Evolutionary conservation across 257 asterid genomes (phyloP), one percentile per base, ranked within the genome.

Genomic region (Nicotiana obtusifolia): DNA sequence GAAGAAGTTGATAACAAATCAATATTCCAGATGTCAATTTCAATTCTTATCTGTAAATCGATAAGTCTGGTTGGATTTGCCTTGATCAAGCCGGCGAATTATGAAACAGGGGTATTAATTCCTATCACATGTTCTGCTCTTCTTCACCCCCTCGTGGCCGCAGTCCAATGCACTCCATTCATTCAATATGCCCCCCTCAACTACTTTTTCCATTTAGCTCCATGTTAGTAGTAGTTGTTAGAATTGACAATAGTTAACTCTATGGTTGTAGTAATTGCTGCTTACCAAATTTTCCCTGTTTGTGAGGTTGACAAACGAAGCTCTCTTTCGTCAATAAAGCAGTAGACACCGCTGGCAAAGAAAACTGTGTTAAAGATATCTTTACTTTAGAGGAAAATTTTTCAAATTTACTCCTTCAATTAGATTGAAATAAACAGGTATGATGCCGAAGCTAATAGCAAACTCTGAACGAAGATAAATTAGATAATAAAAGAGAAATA

Each of bases 61-160:
- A 1, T 7, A 2, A 19, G 35, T 54, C 22, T 22, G 9, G 28
- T 64, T 64, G 71, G 19, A 28, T 64, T 64, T 64, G 41, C 28
- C 2, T 22, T 68, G 30, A 35, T 67, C 76, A 19, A 47, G 54
- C 37, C 78, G 64, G 54, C 62, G 44, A 47, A 16, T n/a, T 7
- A 13, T 10, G 24, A 28, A 35, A 49, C 37, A 20, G 56, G 35
- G 35, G 22, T 44, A 77, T 82, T 82, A 82, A 64, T 31, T 64
- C n/a, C 30, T 9, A 15, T 82, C 82, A 82, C 85, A 77, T 82
- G 85, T 20, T 26, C 9, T 35, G n/a, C 20, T 24, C 17, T 20
- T 59, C 15, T 3, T 20, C 64, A 20, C 4, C 41, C 37, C 37
- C 37, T 10, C 73, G 16, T 35, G 66, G 76, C 67, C 86, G 67